Percentiles rank a stretch among this genome's conserved stretches.
Conservation (phyloP, 176 grass and related monocot species). For the Lolium rigidum region DNA sequence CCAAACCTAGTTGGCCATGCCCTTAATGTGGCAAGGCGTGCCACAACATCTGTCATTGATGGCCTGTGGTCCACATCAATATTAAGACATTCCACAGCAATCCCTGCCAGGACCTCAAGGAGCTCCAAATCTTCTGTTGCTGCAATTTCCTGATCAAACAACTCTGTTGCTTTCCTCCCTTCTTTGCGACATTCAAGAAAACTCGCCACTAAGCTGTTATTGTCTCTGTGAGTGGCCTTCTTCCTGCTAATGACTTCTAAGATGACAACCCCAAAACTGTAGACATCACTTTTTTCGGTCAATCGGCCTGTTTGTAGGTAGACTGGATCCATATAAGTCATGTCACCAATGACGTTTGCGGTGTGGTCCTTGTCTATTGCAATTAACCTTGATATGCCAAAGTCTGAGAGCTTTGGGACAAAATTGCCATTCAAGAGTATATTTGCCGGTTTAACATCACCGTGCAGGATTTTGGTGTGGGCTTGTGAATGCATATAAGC, state of each 20-base stretch:
- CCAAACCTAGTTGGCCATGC: too few relatives aligned
- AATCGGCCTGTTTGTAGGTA: background rate
- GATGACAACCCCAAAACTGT: too few relatives aligned
- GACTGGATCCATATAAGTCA: constrained; percentile 3
- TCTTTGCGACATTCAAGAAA: background rate
- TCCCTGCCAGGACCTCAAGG: background rate
- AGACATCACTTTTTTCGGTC: too few relatives aligned
- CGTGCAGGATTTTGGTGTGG: background rate
- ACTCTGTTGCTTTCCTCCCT: background rate
- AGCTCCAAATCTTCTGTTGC: background rate
- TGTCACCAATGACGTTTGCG: background rate
- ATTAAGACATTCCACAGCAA: background rate
- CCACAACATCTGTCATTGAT: background rate
- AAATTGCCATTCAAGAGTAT: background rate
- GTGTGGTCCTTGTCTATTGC: background rate
- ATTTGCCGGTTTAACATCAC: constrained; percentile 6
- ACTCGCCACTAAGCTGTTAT: constrained; percentile 1
- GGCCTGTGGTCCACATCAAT: background rate
- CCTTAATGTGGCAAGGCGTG: background rate
- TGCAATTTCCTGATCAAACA: background rate
- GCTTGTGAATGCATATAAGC: background rate
- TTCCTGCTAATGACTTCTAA: too few relatives aligned
- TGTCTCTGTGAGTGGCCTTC: background rate
- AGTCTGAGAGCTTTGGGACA: background rate
- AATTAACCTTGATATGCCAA: background rate